A percentile compares a stretch with the other conserved stretches of the same genome.
phyloP scores from a whole-genome alignment of 345 rosid genomes.

The Arabidopsis arenosa region DNA sequence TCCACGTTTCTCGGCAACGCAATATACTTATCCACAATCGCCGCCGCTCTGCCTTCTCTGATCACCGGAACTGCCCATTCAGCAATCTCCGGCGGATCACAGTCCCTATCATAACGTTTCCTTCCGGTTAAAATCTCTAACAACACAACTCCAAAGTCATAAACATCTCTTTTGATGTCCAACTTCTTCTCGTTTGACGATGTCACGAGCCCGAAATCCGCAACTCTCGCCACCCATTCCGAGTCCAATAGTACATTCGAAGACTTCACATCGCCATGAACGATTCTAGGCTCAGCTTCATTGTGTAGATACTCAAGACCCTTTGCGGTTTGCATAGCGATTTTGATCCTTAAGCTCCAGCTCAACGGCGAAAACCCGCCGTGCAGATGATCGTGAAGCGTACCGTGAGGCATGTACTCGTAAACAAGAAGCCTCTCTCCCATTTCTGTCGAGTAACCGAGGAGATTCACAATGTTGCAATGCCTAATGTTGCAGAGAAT shows the following conservation, averaged over 20 bases:
- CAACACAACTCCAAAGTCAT: slow-evolving; percentile 70
- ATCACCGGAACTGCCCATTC: slow-evolving; percentile 80
- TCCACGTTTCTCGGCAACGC: slow-evolving; percentile 82
- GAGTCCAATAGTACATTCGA: slow-evolving; percentile 84
- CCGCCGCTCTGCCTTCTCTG: slow-evolving; percentile 68
- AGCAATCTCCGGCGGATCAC: slow-evolving; percentile 61
- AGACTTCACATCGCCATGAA: slow-evolving; percentile 72
- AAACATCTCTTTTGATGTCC: slow-evolving; percentile 67
- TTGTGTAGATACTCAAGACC: slow-evolving; percentile 89
- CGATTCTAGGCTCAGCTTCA: slow-evolving; percentile 66
- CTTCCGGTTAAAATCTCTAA: slow-evolving; percentile 90
- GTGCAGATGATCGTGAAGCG: slow-evolving; percentile 85
- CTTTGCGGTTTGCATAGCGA: slow-evolving; percentile 74
- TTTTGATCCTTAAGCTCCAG: slow-evolving; percentile 73
- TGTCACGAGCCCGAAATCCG: slow-evolving; percentile 79
- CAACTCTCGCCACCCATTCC: slow-evolving; percentile 86
- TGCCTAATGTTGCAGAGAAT: slow-evolving; percentile 78
- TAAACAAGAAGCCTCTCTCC: slow-evolving; percentile 89
- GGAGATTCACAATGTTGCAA: slow-evolving; percentile 77
- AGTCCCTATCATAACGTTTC: slow-evolving; percentile 74
- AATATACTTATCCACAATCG: slow-evolving; percentile 61
- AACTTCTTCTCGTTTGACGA: slow-evolving; percentile 57
- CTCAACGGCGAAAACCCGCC: slow-evolving; percentile 74
- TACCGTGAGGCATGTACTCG: slow-evolving; percentile 90
- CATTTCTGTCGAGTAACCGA: slow-evolving; percentile 88